A percentile compares a stretch with the other conserved stretches of the same genome.
Evolutionary conservation across 2,329 filamentous ascomycete species (phyloP).

Genomic region (Penicillium hordei): DNA sequence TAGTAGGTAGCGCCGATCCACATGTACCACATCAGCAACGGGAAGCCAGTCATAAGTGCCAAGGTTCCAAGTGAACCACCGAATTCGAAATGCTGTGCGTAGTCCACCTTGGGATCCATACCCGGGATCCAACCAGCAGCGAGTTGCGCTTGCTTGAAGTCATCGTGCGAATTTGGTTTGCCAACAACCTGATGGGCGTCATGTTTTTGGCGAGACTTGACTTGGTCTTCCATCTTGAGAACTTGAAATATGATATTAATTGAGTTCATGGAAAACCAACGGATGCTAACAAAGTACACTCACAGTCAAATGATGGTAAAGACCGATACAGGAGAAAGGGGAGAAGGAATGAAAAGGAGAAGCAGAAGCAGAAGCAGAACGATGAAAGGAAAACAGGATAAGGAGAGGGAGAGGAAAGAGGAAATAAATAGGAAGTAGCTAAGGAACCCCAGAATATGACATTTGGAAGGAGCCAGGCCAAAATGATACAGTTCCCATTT

Average conservation of each 20-base stretch:
- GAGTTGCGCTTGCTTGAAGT: constrained; percentile 22
- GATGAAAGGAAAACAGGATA: too few relatives aligned
- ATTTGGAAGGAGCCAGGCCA: background rate
- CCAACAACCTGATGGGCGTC: background rate
- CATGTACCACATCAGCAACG: constrained; percentile 96
- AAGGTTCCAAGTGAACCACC: constrained; percentile 76
- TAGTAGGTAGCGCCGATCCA: constrained; percentile 95
- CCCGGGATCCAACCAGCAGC: constrained; percentile 23
- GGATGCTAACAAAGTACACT: background rate
- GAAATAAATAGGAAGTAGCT: background rate
- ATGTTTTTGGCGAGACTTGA: background rate
- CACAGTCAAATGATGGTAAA: background rate
- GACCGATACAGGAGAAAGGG: background rate
- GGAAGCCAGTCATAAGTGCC: constrained; percentile 86
- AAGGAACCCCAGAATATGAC: background rate
- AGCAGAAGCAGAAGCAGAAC: background rate
- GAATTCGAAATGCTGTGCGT: constrained; percentile 65
- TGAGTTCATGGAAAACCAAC: background rate
- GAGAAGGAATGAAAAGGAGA: background rate
- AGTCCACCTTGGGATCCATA: constrained; percentile 27
- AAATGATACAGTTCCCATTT: background rate
- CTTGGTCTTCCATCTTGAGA: background rate
- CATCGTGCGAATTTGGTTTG: background rate
- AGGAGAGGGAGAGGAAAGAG: background rate
- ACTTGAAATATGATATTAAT: background rate